A percentile compares a stretch with the other conserved stretches of the same genome.
Conservation (phyloP, 2,329 filamentous ascomycete genomes). For the Proliferodiscus dingleyae region DNA sequence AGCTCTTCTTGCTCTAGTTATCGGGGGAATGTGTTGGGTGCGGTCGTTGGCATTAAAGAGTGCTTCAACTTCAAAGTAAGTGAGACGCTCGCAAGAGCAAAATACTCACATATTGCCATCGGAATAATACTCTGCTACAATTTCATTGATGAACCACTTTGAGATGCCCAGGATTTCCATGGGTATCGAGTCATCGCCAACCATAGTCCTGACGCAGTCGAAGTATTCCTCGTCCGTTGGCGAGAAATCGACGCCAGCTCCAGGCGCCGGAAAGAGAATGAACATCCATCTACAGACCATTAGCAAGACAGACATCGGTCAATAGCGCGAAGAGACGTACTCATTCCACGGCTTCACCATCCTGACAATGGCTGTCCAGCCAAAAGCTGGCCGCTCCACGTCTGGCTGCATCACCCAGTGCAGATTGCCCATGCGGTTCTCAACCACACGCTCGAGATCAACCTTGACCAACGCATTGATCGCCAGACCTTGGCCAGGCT, state of each 20-base stretch:
- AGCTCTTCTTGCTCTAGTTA: too few species aligned
- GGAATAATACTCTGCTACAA: slow-evolving; percentile 50
- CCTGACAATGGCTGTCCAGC: slow-evolving; percentile 44
- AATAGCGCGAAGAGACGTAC: slow-evolving; percentile 13
- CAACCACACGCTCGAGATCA: slow-evolving; percentile 46
- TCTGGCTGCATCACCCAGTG: slow-evolving; percentile 57
- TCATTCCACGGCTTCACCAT: slow-evolving; percentile 62
- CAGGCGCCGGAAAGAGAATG: slow-evolving; percentile 44
- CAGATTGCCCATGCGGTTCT: slow-evolving; percentile 50
- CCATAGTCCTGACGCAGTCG: slow-evolving; percentile 42
- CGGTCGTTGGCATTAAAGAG: too few species aligned
- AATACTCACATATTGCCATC: slow-evolving; percentile 27
- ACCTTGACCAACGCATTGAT: slow-evolving; percentile 45
- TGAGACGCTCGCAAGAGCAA: too few species aligned
- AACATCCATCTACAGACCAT: slow-evolving; percentile 48
- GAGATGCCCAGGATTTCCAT: slow-evolving; percentile 49
- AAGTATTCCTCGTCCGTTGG: slow-evolving; percentile 44
- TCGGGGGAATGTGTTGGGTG: too few species aligned
- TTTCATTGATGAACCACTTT: slow-evolving; percentile 59
- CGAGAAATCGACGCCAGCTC: slow-evolving; percentile 34
- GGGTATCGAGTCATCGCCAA: slow-evolving; percentile 49
- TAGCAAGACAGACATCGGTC: slow-evolving; percentile 5
- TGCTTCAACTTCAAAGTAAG: too few species aligned
- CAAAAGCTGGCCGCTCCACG: slow-evolving; percentile 45
- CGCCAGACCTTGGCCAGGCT: slow-evolving; percentile 43